Evolutionary conservation across 306 rosid genomes (phyloP).

Genomic region (Sesbania bispinosa): DNA sequence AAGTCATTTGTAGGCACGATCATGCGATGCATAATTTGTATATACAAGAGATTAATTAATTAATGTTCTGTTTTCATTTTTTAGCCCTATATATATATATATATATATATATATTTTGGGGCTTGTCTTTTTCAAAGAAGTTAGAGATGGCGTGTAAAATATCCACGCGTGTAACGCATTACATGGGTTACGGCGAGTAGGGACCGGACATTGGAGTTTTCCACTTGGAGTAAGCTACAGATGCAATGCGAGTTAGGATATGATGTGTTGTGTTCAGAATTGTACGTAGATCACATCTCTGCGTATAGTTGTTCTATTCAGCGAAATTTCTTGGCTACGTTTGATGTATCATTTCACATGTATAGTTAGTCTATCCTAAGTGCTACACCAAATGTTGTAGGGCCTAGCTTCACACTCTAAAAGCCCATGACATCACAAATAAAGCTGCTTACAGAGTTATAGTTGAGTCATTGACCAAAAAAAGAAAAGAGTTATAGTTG

Average conservation of each 20-base stretch:
- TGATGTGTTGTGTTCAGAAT: background rate
- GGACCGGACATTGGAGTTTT: constrained; percentile 31
- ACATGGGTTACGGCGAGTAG: constrained; percentile 31
- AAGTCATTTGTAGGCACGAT: background rate
- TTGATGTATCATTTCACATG: constrained; percentile 26
- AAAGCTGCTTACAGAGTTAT: background rate
- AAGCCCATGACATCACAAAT: background rate
- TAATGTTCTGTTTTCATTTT: background rate
- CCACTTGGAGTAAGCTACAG: constrained; percentile 32
- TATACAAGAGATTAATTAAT: background rate
- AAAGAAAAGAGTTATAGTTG: no score
- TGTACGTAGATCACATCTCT: constrained; percentile 27
- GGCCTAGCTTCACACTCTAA: background rate
- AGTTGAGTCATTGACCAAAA: no score
- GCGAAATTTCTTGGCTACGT: constrained; percentile 44
- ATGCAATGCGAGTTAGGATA: constrained; percentile 26
- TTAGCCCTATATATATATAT: background rate
- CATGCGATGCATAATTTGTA: background rate
- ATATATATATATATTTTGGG: no score
- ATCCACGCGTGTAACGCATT: no score
- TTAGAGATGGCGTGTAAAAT: constrained; percentile 28
- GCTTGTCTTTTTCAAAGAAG: background rate
- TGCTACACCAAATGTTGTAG: background rate
- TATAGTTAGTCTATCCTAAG: background rate
- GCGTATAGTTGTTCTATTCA: constrained; percentile 22